Evolutionary conservation across 1,284 basidiomycete species (phyloP).

Genomic region (Puccinia horiana): DNA sequence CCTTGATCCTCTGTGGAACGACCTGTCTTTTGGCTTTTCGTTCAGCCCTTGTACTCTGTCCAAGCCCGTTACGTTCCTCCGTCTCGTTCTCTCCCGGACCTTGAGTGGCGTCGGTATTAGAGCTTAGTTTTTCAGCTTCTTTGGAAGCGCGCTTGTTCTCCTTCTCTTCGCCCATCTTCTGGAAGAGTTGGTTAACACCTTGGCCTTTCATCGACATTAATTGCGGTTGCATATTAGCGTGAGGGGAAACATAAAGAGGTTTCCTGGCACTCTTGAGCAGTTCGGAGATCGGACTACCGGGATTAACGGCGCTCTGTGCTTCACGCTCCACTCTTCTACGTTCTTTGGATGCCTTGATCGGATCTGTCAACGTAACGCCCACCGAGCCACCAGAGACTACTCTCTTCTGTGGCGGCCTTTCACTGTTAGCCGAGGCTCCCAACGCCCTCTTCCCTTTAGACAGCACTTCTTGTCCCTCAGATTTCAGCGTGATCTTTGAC

Average conservation of each 20-base stretch:
- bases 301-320: conserved; percentile 91
- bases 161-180: conserved; percentile 54
- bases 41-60: conserved; percentile 48
- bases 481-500: conserved; percentile 28
- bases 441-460: conserved; percentile 35
- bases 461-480: conserved; percentile 7
- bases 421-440: conserved; percentile 40
- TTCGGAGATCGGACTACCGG: conserved; percentile 88
- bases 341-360: conserved; percentile 45
- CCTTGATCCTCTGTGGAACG: conserved; percentile 38
- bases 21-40: conserved; percentile 36
- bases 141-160: conserved; percentile 48
- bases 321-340: conserved; percentile 69
- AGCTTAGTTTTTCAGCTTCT: conserved; percentile 38
- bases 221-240: conserved; percentile 39
- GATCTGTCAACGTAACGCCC: conserved; percentile 34
- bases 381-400: conserved; percentile 34
- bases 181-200: conserved; percentile 35
- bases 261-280: conserved; percentile 81
- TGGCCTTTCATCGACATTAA: conserved; percentile 44
- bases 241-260: conserved; percentile 73
- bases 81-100: conserved; percentile 58
- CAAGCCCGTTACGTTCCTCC: conserved; percentile 31
- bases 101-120: conserved; percentile 39
- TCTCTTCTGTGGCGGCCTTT: conserved; percentile 36